Percentiles rank a stretch among this genome's conserved stretches.
These are phyloP conservation scores for Russula griseocarnosa DNA, from an alignment of 768 basidiomycete genomes.

Conservation along the genomic window DNA sequence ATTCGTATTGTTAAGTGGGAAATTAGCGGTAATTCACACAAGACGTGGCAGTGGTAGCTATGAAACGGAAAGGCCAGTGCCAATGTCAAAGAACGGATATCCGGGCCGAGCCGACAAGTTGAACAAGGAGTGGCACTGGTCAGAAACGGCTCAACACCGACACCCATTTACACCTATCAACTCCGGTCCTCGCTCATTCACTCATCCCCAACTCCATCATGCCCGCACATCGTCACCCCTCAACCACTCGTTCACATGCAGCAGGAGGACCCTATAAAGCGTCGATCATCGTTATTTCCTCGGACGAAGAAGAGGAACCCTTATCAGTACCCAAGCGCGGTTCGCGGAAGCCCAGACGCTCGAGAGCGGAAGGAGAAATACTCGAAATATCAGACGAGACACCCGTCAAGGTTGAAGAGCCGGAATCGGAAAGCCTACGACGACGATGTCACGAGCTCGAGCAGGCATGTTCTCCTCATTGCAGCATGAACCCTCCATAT, in stretches of 20 bases:
- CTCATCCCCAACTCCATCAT: slow-evolving; percentile 6
- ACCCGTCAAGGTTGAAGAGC: slow-evolving; percentile 15
- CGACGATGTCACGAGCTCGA: slow-evolving; percentile 18
- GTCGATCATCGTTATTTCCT: slow-evolving; percentile 23
- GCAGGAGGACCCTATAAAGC: slow-evolving; percentile 1
- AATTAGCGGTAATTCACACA: too few relatives aligned
- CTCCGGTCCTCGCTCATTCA: not conserved
- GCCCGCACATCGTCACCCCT: slow-evolving; percentile 18
- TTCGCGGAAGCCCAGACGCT: slow-evolving; percentile 8
- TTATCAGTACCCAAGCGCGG: not conserved
- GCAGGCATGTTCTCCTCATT: slow-evolving; percentile 7
- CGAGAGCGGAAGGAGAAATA: slow-evolving; percentile 1
- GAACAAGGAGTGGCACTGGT: not conserved
- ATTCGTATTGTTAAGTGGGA: too few relatives aligned
- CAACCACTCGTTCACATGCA: slow-evolving; percentile 3
- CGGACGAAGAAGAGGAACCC: slow-evolving; percentile 21
- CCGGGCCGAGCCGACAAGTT: slow-evolving; percentile 4
- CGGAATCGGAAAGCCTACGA: slow-evolving; percentile 3
- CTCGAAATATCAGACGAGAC: slow-evolving; percentile 19
- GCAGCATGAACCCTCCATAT: not conserved
- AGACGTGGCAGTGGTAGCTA: too few relatives aligned
- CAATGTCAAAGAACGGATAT: not conserved
- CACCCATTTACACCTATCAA: slow-evolving; percentile 9
- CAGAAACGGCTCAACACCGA: too few relatives aligned
- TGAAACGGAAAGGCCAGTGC: not conserved